Base-by-base conservation (phyloP, 164 flowering plant genomes). In the Malania oleifera region DNA sequence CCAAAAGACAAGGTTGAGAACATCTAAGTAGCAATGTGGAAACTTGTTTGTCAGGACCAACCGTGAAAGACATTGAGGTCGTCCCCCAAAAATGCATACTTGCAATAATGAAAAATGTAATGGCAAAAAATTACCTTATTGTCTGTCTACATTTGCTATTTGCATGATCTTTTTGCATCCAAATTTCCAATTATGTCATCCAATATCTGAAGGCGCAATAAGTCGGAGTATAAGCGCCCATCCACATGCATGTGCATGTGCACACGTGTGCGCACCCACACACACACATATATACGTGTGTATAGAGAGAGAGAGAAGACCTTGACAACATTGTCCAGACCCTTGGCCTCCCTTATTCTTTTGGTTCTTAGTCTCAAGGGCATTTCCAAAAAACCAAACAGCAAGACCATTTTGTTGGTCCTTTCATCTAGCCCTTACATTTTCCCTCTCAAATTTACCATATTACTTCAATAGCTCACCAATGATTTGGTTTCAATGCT, bases 251-350 rank as follows among this genome's bases (percentile, higher is more conserved):
- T 44, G 13, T 23, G 34, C 15, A 23, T n/a, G n/a, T n/a, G n/a
- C n/a, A 11, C 22, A 26, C n/a, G n/a, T n/a, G n/a, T n/a, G n/a
- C n/a, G n/a, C n/a, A n/a, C n/a, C n/a, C n/a, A n/a, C n/a, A n/a
- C n/a, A n/a, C n/a, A n/a, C n/a, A n/a, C n/a, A n/a, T n/a, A n/a
- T n/a, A n/a, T n/a, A n/a, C n/a, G n/a, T n/a, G n/a, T n/a, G n/a
- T n/a, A n/a, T n/a, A 63, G 67, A 64, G 65, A 49, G 61, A 56
- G 56, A 51, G 35, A 53, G 38, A 59, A 38, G 38, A 91, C 96
- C 85, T 79, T 74, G n/a, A 85, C 85, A 59, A 88, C 83, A 80
- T 86, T 96, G 69, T 91, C 96, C 14, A 88, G 67, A 67, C 96
- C 98, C 67, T 78, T 83, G 1, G 98, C 96, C 67, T 91, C 92